Percentiles rank a stretch among this genome's conserved stretches.
Conservation (phyloP, 2,329 filamentous ascomycete genomes). For the Sporothrix brunneoviolacea region DNA sequence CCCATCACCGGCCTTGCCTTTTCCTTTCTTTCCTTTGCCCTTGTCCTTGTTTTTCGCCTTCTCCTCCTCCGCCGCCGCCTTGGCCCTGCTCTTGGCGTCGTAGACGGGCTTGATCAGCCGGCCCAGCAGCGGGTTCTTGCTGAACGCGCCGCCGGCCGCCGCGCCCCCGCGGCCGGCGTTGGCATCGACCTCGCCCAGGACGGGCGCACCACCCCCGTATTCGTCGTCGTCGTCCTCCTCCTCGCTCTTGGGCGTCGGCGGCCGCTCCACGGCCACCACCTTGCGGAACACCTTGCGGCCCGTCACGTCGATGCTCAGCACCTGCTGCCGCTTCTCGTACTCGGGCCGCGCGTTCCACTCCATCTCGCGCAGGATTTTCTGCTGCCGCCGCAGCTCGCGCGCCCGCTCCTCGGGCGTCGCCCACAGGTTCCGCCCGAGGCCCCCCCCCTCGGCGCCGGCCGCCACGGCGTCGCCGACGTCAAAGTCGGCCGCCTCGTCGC, state of each 20-base stretch:
- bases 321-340: constrained; percentile 79
- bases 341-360: constrained; percentile 80
- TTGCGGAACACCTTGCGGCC: constrained; percentile 69
- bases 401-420: constrained; percentile 77
- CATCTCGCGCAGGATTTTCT: constrained; percentile 75
- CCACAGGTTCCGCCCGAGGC: constrained; percentile 61
- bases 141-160: constrained; percentile 52
- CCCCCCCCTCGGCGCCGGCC: constrained; percentile 16
- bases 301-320: constrained; percentile 77
- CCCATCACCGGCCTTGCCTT: neutral
- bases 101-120: constrained; percentile 59
- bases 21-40: constrained; percentile 1
- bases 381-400: constrained; percentile 75
- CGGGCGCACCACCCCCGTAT: too few relatives aligned
- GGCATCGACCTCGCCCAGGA: constrained; percentile 22
- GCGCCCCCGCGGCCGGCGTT: neutral
- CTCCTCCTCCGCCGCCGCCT: constrained; percentile 40
- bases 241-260: constrained; percentile 39
- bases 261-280: constrained; percentile 58
- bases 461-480: constrained; percentile 37
- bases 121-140: constrained; percentile 59
- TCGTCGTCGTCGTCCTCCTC: constrained; percentile 10
- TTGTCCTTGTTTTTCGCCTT: constrained; percentile 16
- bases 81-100: constrained; percentile 30
- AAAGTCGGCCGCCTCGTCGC: constrained; percentile 71